Conservation (phyloP, 345 rosid genomes). For the Turnera subulata region DNA sequence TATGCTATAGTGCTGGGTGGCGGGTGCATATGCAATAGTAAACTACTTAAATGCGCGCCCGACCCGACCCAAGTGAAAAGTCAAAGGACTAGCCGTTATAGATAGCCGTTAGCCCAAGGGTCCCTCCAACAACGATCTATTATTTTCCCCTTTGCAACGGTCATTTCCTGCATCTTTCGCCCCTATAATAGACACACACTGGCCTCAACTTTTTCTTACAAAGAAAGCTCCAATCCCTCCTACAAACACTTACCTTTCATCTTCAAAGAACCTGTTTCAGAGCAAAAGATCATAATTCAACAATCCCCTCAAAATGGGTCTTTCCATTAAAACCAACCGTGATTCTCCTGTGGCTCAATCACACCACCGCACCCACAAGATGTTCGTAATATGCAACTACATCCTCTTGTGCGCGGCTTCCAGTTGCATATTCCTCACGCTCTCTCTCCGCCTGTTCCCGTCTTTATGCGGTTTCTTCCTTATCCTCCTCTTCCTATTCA, state of each 20-base stretch:
- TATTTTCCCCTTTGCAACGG: constrained; percentile 5
- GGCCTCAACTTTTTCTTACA: background rate
- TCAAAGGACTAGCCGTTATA: constrained; percentile 9
- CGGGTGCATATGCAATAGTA: no score
- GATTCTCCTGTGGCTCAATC: constrained; percentile 13
- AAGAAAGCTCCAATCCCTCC: background rate
- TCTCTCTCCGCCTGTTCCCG: constrained; percentile 49
- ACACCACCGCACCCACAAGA: constrained; percentile 21
- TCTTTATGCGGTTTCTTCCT: constrained; percentile 61
- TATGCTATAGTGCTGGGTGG: no score
- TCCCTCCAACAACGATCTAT: background rate
- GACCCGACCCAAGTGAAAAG: background rate
- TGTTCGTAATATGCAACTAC: constrained; percentile 33
- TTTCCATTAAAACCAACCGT: constrained; percentile 11
- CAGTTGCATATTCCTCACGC: constrained; percentile 40
- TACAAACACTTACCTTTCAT: background rate
- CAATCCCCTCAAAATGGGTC: constrained; percentile 10
- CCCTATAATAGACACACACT: background rate
- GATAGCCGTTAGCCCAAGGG: constrained; percentile 2
- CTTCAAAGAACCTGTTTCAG: background rate
- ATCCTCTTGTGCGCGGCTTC: constrained; percentile 36
- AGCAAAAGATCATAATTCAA: background rate
- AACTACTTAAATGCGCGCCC: no score
- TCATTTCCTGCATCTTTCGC: background rate
- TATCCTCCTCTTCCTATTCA: constrained; percentile 53